phyloP scores from a whole-genome alignment of 2,329 filamentous ascomycete species.

The Botrytis elliptica region DNA sequence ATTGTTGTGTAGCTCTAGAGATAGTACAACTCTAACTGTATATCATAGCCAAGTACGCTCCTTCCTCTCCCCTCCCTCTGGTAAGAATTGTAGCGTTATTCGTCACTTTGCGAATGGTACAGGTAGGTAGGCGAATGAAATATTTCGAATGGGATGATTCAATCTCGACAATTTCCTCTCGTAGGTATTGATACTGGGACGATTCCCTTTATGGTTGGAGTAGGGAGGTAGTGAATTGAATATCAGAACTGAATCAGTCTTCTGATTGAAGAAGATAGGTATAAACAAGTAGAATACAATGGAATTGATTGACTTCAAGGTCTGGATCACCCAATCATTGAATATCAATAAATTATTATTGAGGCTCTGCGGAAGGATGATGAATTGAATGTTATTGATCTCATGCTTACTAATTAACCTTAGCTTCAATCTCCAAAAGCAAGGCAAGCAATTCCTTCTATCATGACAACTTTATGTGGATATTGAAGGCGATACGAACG shows the following conservation, averaged over 20 bases:
- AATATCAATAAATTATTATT: not conserved
- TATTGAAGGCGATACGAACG: not conserved
- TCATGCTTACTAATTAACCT: slow-evolving; percentile 2
- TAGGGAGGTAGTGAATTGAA: not conserved
- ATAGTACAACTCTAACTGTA: not conserved
- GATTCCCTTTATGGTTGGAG: not conserved
- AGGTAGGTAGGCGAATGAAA: not conserved
- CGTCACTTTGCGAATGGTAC: not conserved
- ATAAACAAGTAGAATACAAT: not conserved
- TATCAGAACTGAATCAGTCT: not conserved
- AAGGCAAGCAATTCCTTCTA: not conserved
- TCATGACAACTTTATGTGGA: not conserved
- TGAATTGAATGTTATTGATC: not conserved
- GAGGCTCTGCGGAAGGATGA: not conserved
- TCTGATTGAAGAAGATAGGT: not conserved
- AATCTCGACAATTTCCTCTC: not conserved
- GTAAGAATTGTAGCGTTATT: not conserved
- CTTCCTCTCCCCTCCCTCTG: not conserved
- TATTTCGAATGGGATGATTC: not conserved
- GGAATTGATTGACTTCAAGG: not conserved
- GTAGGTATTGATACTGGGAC: too few species aligned
- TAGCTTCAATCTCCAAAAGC: slow-evolving; percentile 4
- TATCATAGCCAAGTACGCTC: not conserved
- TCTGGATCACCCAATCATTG: not conserved
- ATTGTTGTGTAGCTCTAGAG: not conserved